Conservation (phyloP, 805 yeast genomes). For the Komagataella pseudopastoris region DNA sequence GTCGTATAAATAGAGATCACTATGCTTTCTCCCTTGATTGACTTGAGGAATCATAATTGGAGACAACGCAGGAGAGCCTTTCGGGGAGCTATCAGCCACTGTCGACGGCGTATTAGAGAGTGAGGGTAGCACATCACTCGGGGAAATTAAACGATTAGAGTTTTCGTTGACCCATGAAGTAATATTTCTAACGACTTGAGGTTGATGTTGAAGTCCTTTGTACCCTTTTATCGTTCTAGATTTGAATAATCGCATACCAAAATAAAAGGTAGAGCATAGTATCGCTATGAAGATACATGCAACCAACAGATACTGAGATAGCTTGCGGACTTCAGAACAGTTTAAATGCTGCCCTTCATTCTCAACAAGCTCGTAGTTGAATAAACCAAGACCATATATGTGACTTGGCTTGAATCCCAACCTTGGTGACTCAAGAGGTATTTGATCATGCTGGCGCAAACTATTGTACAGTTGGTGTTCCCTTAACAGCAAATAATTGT, state of each 20-base stretch:
- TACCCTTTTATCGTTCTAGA: background rate
- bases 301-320: background rate
- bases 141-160: background rate
- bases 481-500: conserved; percentile 18
- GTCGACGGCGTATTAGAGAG: background rate
- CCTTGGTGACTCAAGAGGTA: conserved; percentile 5
- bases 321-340: background rate
- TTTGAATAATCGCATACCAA: background rate
- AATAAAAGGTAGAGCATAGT: background rate
- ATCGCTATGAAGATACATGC: background rate
- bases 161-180: background rate
- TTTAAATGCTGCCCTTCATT: background rate
- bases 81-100: background rate
- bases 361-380: conserved; percentile 7
- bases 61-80: background rate
- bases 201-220: background rate
- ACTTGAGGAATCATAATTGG: background rate
- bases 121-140: background rate
- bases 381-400: conserved; percentile 17
- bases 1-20: background rate
- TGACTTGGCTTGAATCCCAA: conserved; percentile 15
- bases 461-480: conserved; percentile 18
- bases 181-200: background rate
- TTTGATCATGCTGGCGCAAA: conserved; percentile 1
- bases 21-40: background rate